Conservation (phyloP, 176 grass and related monocot genomes). For the Coix lacrymajobi region DNA sequence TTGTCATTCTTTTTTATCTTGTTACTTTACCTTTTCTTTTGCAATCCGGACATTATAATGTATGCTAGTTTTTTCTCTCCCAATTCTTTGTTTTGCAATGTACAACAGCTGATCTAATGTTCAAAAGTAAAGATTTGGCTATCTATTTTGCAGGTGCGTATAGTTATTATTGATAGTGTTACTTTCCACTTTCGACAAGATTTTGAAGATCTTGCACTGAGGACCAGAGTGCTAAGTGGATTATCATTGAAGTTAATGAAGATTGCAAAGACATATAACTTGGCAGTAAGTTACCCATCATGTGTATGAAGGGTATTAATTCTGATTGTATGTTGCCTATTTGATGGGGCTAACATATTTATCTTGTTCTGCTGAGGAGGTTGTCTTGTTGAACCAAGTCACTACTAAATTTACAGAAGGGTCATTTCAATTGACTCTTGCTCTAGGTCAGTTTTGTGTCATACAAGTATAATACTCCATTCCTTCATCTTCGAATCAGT, state of each 20-base stretch:
- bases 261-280: slow-evolving; percentile 26
- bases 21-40: background rate
- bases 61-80: background rate
- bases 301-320: background rate
- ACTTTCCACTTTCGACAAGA: slow-evolving; percentile 98
- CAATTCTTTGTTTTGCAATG: background rate
- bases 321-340: background rate
- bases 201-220: slow-evolving; percentile 85
- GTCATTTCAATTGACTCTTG: slow-evolving; percentile 89
- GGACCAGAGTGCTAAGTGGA: slow-evolving; percentile 79
- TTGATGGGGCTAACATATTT: slow-evolving; percentile 13
- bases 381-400: slow-evolving; percentile 95
- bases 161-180: slow-evolving; percentile 87
- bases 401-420: slow-evolving; percentile 91
- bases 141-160: slow-evolving; percentile 54
- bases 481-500: background rate
- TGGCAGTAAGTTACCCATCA: slow-evolving; percentile 38
- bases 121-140: background rate
- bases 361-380: slow-evolving; percentile 48
- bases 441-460: slow-evolving; percentile 55
- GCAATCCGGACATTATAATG: background rate
- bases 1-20: background rate
- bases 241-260: slow-evolving; percentile 89
- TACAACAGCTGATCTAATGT: background rate
- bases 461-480: background rate